Evolutionary conservation across 768 basidiomycete genomes (phyloP).

Genomic region (Termitomyces sp.): DNA sequence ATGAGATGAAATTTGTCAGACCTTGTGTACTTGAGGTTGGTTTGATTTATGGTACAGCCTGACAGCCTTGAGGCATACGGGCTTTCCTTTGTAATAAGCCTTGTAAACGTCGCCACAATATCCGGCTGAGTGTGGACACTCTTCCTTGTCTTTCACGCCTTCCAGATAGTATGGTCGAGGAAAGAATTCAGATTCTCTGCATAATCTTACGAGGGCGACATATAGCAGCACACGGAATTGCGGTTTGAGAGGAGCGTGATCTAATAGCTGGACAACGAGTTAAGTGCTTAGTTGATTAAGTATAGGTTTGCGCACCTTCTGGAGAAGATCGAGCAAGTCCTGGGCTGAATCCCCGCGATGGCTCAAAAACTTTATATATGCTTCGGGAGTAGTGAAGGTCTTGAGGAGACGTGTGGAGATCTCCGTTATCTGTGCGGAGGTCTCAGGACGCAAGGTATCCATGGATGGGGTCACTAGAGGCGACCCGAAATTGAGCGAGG

Average conservation of each 20-base stretch:
- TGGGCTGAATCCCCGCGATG: constrained; percentile 12
- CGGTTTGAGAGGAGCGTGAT: constrained; percentile 10
- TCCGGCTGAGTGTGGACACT: constrained; percentile 13
- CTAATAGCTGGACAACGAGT: constrained; percentile 13
- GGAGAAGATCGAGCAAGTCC: constrained; percentile 17
- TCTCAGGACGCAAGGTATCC: not conserved
- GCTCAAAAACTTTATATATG: constrained; percentile 12
- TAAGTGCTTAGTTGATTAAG: not conserved
- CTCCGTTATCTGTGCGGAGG: constrained; percentile 1
- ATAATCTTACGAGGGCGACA: constrained; percentile 17
- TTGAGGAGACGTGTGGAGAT: constrained; percentile 9
- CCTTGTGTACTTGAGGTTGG: constrained; percentile 17
- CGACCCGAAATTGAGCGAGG: not conserved
- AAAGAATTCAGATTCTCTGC: constrained; percentile 18
- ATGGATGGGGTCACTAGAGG: not conserved
- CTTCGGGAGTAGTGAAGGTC: constrained; percentile 8
- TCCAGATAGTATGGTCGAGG: constrained; percentile 19
- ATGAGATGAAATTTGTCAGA: constrained; percentile 1
- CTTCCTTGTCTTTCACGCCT: constrained; percentile 1
- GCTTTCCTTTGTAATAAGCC: constrained; percentile 12
- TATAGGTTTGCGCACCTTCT: constrained; percentile 13
- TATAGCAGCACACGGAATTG: constrained; percentile 10
- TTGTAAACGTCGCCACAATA: constrained; percentile 24
- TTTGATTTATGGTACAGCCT: constrained; percentile 17
- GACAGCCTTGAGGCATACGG: constrained; percentile 22